Base-by-base conservation (phyloP, 2,329 filamentous ascomycete genomes). In the Aspergillus vadensis region DNA sequence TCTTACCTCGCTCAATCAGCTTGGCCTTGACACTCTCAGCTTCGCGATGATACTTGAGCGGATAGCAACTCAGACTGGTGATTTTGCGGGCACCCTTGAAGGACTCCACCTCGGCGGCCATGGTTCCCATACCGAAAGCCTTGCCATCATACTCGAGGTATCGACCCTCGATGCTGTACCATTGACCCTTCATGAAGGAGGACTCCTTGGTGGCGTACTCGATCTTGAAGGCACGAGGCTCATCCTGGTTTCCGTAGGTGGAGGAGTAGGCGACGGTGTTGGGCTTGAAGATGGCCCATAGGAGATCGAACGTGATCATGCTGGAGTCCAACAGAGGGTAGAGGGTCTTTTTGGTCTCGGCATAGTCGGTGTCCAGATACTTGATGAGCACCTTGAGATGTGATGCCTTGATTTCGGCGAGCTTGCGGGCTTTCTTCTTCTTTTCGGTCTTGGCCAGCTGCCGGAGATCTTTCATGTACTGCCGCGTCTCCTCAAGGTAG, bases 121-220 rank as follows among this genome's bases (percentile, higher is more conserved):
- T 86, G 53, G 81, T 86, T 15, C 90, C 91, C 69, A 89, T 88
- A 2, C 92, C 92, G 71, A 93, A 96, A 6, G 85, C 83, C 72
- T 96, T 96, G 59, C 92, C 93, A 67, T 97, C 91, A 63, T 92
- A 96, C 70, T 96, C 92, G 25, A 97, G 84, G 67, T 95, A 96
- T 17, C 77, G 73, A 9, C 80, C 91, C 66, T 94, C 89, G 14
- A 97, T 82, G 65, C 82, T 85, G 76, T 93, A 96, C 77, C 85
- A 94, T 17, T 88, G 84, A 4, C 91, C 91, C 65, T 87, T 88
- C 70, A 90, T 83, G 68, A 93, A 86, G 38, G 83, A 86, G 47
- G 77, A 80, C 53, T 91, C 87, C 66, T 91, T 91, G 68, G 88
- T 87, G 0, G 89, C 88, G 64, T 88, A 85, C 61, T 94, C 91